A percentile compares a stretch with the other conserved stretches of the same genome.
Conservation (phyloP, 164 flowering plant species). For the Magnolia kwangsiensis region DNA sequence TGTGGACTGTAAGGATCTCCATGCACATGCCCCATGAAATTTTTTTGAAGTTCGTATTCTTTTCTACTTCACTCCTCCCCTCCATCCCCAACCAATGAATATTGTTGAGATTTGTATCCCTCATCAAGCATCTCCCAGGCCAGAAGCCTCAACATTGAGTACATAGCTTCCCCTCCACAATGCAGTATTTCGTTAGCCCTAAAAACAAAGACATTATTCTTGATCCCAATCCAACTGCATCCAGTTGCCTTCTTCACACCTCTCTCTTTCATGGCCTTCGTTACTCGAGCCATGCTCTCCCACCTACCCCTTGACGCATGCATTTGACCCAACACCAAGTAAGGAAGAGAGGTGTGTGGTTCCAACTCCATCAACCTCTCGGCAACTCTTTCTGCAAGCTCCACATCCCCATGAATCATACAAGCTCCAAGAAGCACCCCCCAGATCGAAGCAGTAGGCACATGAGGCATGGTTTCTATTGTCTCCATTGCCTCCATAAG, state of each 20-base stretch:
- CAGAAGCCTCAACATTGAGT: slow-evolving; percentile 31
- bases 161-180: slow-evolving; percentile 30
- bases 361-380: slow-evolving; percentile 39
- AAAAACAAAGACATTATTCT: slow-evolving; percentile 29
- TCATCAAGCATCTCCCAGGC: slow-evolving; percentile 26
- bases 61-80: slow-evolving; percentile 9
- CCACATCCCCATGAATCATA: slow-evolving; percentile 33
- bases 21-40: not conserved
- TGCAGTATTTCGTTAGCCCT: slow-evolving; percentile 30
- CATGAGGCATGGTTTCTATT: slow-evolving; percentile 35
- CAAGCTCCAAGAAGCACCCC: slow-evolving; percentile 38
- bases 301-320: slow-evolving; percentile 51
- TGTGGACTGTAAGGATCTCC: not conserved
- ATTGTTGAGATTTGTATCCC: slow-evolving; percentile 11
- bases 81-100: slow-evolving; percentile 9
- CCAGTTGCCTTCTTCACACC: slow-evolving; percentile 27
- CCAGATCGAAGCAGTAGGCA: slow-evolving; percentile 35
- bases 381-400: slow-evolving; percentile 44
- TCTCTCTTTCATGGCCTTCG: slow-evolving; percentile 36
- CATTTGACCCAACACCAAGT: slow-evolving; percentile 36
- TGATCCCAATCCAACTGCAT: slow-evolving; percentile 53
- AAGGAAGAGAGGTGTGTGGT: slow-evolving; percentile 40
- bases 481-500: slow-evolving; percentile 40
- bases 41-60: not conserved
- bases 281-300: slow-evolving; percentile 57